Evolutionary conservation across 225 moss, liverwort and hornwort genomes (phyloP).

Genomic region (Marchantia polymorpha): DNA sequence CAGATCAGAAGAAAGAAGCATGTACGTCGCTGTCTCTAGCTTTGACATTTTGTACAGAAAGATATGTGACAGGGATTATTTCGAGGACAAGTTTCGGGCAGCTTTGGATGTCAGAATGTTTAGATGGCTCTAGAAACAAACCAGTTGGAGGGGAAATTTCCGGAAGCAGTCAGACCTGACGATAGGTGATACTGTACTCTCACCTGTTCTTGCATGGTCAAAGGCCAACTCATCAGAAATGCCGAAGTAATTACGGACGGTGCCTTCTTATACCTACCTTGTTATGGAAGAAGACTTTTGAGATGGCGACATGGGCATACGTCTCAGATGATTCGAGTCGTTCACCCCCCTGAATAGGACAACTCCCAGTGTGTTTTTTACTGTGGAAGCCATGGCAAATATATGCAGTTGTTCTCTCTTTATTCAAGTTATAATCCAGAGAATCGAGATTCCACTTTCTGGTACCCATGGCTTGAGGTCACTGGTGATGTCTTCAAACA

Average conservation of each 20-base stretch:
- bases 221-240: neutral
- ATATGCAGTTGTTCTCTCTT: too few relatives aligned
- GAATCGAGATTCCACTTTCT: too few relatives aligned
- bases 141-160: neutral
- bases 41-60: conserved; percentile 12
- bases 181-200: neutral
- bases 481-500: too few relatives aligned
- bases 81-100: neutral
- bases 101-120: neutral
- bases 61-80: neutral
- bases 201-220: neutral
- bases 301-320: neutral
- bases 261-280: neutral
- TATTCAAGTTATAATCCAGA: too few relatives aligned
- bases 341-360: too few relatives aligned
- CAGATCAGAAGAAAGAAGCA: too few relatives aligned
- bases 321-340: neutral
- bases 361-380: neutral
- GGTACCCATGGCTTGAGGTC: too few relatives aligned
- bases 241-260: neutral
- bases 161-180: neutral
- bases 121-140: neutral
- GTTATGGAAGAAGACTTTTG: neutral
- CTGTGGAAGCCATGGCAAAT: neutral
- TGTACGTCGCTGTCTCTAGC: neutral